Evolutionary conservation across 176 grass and related monocot species (phyloP), one percentile per base, ranked within the genome.

Genomic region (Juncus effusus): DNA sequence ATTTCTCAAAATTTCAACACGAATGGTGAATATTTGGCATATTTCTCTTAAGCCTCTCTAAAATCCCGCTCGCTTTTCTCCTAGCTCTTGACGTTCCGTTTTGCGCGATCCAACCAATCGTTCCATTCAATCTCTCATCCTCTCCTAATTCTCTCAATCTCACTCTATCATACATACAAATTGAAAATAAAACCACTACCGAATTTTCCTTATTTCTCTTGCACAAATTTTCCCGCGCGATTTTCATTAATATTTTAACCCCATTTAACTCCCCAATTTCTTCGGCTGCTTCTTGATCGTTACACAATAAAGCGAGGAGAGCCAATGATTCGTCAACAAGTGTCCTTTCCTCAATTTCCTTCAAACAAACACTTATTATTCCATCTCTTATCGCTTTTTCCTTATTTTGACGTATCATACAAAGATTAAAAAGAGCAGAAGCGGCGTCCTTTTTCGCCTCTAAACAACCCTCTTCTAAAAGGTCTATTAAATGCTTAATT

Each of bases 201-300:
- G 91, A 86, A 56, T 96, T 96, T 78, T 90, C 91, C 63, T 85
- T 96, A 79, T 65, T 96, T 59, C 78, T 81, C 41, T 68, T 70
- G 56, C 72, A 80, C 19, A 77, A 38, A 2, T 80, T 84, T 53
- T 96, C 91, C 62, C 81, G 80, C 50, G 80, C 59, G 0, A 89
- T 67, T 2, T 65, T 42, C 11, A 96, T 77, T 83, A 96, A 82
- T 77, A 54, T 72, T 36, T 54, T 37, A 2, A 81, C 70, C 50
- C 87, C 84, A 0, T 64, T 52, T 4, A 59, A 70, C 69, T 82
- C 69, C 1, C 65, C 59, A 49, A 96, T 76, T 28, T 82, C 77
- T 81, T 90, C 84, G 53, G 84, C 72, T 63, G 85, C 80, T 54
- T 96, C 84, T 40, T 82, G 70, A 68, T 80, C 70, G 51, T 69